A percentile compares a stretch with the other conserved stretches of the same genome.
phyloP scores from a whole-genome alignment of 352 stramenopile species.

The Phytopythium sindhum region DNA sequence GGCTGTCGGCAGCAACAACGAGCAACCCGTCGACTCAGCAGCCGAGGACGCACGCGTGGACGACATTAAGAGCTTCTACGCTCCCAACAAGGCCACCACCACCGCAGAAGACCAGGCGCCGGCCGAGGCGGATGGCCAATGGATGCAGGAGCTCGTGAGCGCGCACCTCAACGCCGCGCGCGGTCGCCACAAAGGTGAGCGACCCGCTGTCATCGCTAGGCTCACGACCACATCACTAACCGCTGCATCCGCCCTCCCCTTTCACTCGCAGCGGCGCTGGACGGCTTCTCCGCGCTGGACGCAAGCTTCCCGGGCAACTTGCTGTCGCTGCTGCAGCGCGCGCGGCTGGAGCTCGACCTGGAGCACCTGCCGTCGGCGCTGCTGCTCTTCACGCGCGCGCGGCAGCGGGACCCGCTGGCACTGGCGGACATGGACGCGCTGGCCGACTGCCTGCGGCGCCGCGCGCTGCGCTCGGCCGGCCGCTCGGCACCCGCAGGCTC shows the following conservation, averaged over 20 bases:
- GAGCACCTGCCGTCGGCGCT: slow-evolving; percentile 58
- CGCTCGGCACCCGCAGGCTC: slow-evolving; percentile 4
- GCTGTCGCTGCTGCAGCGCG: slow-evolving; percentile 51
- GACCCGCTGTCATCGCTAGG: no score
- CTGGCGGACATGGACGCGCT: slow-evolving; percentile 61
- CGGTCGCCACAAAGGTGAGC: slow-evolving; percentile 37
- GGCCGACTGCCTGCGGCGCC: slow-evolving; percentile 58
- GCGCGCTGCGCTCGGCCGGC: slow-evolving; percentile 12
- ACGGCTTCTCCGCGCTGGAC: slow-evolving; percentile 36
- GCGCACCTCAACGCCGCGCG: slow-evolving; percentile 50
- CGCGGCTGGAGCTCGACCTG: slow-evolving; percentile 56
- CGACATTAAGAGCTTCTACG: slow-evolving; percentile 55
- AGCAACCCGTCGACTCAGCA: background rate
- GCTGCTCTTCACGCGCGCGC: slow-evolving; percentile 45
- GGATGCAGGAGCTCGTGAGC: slow-evolving; percentile 55
- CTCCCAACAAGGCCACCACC: background rate
- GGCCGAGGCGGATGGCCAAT: slow-evolving; percentile 30
- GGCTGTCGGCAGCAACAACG: background rate
- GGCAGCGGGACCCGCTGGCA: slow-evolving; percentile 66
- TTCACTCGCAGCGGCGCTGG: background rate
- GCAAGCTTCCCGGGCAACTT: slow-evolving; percentile 62
- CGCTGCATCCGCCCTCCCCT: background rate
- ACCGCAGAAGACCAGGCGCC: slow-evolving; percentile 3
- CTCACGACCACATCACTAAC: no score
- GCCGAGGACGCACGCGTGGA: background rate